These are phyloP conservation scores for Aspergillus felis DNA, from an alignment of 2,329 filamentous ascomycete species.

Conservation along the genomic window DNA sequence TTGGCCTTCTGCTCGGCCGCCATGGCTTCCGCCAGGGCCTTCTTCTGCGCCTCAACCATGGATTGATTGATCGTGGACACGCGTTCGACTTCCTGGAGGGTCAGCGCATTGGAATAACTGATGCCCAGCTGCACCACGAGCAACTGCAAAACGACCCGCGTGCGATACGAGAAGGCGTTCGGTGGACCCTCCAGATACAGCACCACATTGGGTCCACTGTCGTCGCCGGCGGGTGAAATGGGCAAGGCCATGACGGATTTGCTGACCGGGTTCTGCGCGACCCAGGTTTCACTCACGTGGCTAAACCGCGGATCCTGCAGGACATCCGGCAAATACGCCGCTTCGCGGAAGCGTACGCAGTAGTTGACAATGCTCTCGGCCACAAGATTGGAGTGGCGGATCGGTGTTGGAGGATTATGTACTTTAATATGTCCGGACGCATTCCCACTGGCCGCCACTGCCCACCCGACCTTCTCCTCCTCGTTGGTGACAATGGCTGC, in stretches of 20 bases:
- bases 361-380: slow-evolving; percentile 61
- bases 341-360: slow-evolving; percentile 58
- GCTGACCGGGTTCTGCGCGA: slow-evolving; percentile 48
- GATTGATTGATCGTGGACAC: slow-evolving; percentile 61
- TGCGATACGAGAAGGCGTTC: slow-evolving; percentile 61
- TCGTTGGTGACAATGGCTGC: slow-evolving; percentile 60
- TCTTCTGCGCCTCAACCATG: slow-evolving; percentile 64
- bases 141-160: slow-evolving; percentile 49
- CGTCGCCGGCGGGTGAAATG: slow-evolving; percentile 32
- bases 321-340: slow-evolving; percentile 61
- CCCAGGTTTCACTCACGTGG: slow-evolving; percentile 55
- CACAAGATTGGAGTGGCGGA: slow-evolving; percentile 21
- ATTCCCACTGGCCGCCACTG: slow-evolving; percentile 54
- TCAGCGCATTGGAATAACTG: slow-evolving; percentile 60
- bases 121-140: slow-evolving; percentile 63
- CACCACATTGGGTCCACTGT: no score
- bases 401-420: no score
- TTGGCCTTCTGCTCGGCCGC: slow-evolving; percentile 63
- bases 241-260: slow-evolving; percentile 62
- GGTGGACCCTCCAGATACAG: slow-evolving; percentile 57
- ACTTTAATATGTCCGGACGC: no score
- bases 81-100: slow-evolving; percentile 59
- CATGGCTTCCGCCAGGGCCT: slow-evolving; percentile 57
- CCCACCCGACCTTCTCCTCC: slow-evolving; percentile 53
- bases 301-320: slow-evolving; percentile 63